A percentile compares a stretch with the other conserved stretches of the same genome.
phyloP scores from a whole-genome alignment of 202 grass and related monocot species.

The Carex arenaria region DNA sequence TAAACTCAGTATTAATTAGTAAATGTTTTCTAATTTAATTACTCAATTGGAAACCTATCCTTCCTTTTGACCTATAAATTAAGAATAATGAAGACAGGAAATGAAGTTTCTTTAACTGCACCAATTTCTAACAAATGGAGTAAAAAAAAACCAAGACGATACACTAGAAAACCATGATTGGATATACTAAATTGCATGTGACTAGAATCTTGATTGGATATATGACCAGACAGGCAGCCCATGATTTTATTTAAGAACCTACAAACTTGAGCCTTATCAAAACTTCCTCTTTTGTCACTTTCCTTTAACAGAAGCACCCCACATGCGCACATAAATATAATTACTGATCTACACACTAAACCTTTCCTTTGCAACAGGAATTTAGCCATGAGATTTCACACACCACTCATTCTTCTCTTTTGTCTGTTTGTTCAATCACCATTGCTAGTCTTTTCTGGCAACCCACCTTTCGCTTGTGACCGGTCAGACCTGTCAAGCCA shows the following conservation, averaged over 20 bases:
- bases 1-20: neutral
- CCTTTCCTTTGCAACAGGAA: neutral
- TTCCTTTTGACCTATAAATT: no score
- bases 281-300: neutral
- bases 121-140: neutral
- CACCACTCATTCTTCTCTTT: neutral
- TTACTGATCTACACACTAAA: neutral
- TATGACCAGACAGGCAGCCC: neutral
- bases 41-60: neutral
- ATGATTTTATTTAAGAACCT: neutral
- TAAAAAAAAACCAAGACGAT: neutral
- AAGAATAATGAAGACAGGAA: neutral
- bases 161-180: neutral
- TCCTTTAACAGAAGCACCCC: neutral
- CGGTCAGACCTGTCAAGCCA: neutral
- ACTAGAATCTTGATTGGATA: neutral
- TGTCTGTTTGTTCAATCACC: slow-evolving; percentile 5
- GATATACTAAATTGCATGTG: neutral
- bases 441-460: neutral
- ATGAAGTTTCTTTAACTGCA: neutral
- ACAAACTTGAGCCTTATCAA: neutral
- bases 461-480: slow-evolving; percentile 44
- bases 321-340: neutral
- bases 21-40: neutral
- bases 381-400: slow-evolving; percentile 13